A percentile compares a stretch with the other conserved stretches of the same genome.
Evolutionary conservation across 768 basidiomycete species (phyloP).

Genomic region (Boletus pseudopeckii): DNA sequence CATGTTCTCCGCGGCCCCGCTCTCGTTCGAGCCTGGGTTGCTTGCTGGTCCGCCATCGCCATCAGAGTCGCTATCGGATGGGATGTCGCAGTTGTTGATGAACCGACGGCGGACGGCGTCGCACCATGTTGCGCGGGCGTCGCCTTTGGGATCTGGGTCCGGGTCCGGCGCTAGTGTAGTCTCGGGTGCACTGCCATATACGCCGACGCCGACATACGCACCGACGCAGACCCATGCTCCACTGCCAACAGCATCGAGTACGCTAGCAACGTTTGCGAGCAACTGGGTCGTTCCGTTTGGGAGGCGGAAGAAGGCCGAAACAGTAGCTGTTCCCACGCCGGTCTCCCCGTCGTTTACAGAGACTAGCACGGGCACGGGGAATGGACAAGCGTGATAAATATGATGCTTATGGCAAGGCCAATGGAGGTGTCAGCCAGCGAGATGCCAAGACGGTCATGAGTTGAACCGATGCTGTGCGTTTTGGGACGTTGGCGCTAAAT

Average conservation of each 20-base stretch:
- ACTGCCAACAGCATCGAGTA: conserved; percentile 43
- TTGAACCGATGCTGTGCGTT: neutral
- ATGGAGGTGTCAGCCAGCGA: conserved; percentile 40
- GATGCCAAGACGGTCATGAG: conserved; percentile 29
- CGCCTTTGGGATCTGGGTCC: conserved; percentile 37
- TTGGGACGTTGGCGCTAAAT: neutral
- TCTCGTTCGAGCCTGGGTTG: conserved; percentile 25
- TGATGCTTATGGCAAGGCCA: conserved; percentile 7
- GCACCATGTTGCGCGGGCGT: conserved; percentile 51
- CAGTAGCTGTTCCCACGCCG: conserved; percentile 1
- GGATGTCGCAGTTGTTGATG: conserved; percentile 44
- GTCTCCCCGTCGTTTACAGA: conserved; percentile 4
- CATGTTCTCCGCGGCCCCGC: conserved; percentile 43
- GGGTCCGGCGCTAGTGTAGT: neutral
- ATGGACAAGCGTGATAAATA: conserved; percentile 19
- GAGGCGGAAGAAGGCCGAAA: conserved; percentile 40
- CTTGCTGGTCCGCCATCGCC: conserved; percentile 52
- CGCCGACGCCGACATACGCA: neutral
- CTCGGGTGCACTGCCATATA: conserved; percentile 5
- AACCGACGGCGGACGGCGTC: conserved; percentile 59
- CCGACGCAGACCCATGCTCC: conserved; percentile 16
- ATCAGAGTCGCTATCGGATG: conserved; percentile 60
- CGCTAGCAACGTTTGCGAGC: conserved; percentile 56
- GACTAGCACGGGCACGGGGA: conserved; percentile 16
- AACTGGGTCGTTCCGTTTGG: conserved; percentile 68